Base-by-base conservation (phyloP, 106 monocot genomes). In the Amphibolis antarctica region DNA sequence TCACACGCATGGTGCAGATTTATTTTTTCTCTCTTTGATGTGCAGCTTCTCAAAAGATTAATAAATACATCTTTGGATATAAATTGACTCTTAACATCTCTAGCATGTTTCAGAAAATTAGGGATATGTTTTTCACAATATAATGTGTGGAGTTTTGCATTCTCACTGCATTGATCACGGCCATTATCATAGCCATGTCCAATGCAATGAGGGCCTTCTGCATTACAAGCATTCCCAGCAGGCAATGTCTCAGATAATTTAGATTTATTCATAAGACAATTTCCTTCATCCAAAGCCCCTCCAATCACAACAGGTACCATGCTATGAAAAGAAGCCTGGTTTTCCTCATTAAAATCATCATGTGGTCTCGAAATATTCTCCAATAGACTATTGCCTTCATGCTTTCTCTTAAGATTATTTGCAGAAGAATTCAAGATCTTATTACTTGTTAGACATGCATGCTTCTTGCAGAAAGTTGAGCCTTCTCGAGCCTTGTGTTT, bases 41-140 rank as follows among this genome's bases (percentile, higher is more conserved):
- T 53, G 63, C 96, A 96, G 42, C 45, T 64, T 45, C 69, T 78
- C 2, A 96, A 53, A 54, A 90, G 77, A 74, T 60, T 58, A 22
- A 76, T 29, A 72, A 96, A 89, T 28, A 89, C 71, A 66, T 96
- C 89, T 79, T 86, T 86, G 36, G 96, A 89, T 63, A 89, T 72
- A 23, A 89, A 43, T 30, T 81, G 55, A 69, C 77, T 76, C 57
- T 78, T 86, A 53, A 80, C 86, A 66, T 84, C 77, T 54, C 80
- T 82, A 36, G 59, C 59, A 67, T 79, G 81, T 66, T 86, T 86
- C 52, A 92, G 76, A 80, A 89, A 94, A 53, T 72, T 82, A 28
- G 89, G 85, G 21, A 86, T 51, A 67, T 96, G 89, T 53, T 69
- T 86, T 63, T 86, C 86, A 82, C 96, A 96, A 58, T 96, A 96